Base-by-base conservation (phyloP, 768 basidiomycete genomes). In the Tephrocybe sp. region DNA sequence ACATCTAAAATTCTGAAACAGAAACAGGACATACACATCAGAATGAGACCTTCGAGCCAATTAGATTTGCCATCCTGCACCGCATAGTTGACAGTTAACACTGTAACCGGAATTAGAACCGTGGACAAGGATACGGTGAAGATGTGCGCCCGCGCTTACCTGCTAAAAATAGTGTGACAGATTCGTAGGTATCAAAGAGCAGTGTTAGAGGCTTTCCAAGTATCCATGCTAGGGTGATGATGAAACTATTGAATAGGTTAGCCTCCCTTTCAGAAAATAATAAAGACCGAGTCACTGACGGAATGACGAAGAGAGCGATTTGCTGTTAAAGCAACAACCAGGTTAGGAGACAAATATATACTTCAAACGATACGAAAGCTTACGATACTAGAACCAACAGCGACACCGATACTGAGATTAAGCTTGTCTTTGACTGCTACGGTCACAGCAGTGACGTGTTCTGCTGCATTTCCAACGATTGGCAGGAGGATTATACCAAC, bases 351-450 rank as follows among this genome's bases (percentile, higher is more conserved):
- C 19, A 31, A 14, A 31, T 19, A 14, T 73, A 17, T 20, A 43
- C 10, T n/a, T 20, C n/a, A 16, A 26, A 50, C 10, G 20, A 34
- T 20, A 8, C 6, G 11, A 4, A 20, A 20, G 39, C 85, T 62
- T 62, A 89, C 87, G 26, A 90, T 87, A 60, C 86, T 87, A 1
- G 87, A 89, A 44, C 92, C 89, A 19, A 92, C 90, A 12, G 94
- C 91, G 16, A 97, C 90, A 17, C 89, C 85, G 47, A 97, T 72
- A 63, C 89, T 90, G 3, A 97, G 78, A 31, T 89, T 91, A 19
- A 97, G 73, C 65, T 97, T 96, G 67, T 87, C 83, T 70, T 96
- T 96, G 52, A 92, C 87, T 0, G 93, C 90, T 6, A 94, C 93
- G 1, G 87, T 87, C 22, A 97, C 91, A 12, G 94, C 93, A 2